A percentile compares a stretch with the other conserved stretches of the same genome.
Evolutionary conservation across 83 land plant genomes (phyloP).

Genomic region (Thuja plicata): DNA sequence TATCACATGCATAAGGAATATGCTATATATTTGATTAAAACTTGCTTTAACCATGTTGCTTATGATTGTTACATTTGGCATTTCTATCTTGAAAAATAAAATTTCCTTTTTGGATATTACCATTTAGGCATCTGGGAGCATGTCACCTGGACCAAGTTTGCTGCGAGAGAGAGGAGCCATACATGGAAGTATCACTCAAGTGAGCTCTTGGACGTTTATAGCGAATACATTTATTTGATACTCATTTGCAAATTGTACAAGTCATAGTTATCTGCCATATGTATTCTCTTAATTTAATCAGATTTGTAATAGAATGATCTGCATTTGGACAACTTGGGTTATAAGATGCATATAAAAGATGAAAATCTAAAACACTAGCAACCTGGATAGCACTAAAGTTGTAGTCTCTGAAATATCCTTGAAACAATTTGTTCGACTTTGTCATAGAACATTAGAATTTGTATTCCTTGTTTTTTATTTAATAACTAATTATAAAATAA

Average conservation of each 20-base stretch:
- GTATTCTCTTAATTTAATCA: background rate
- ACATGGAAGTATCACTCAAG: constrained; percentile 94
- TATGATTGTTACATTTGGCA: constrained; percentile 13
- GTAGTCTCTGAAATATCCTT: background rate
- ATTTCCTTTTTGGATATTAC: background rate
- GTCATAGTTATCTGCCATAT: background rate
- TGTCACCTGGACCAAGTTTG: constrained; percentile 79
- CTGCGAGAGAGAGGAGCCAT: constrained; percentile 90
- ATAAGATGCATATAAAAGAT: background rate
- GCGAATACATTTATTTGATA: background rate
- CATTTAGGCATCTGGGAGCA: constrained; percentile 81
- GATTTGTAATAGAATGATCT: background rate
- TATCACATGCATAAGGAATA: background rate
- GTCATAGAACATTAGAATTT: constrained; percentile 5
- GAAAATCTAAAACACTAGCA: background rate
- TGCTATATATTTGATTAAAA: background rate
- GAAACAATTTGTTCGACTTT: background rate
- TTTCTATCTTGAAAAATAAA: background rate
- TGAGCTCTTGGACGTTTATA: constrained; percentile 24
- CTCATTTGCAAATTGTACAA: background rate
- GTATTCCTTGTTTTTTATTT: background rate
- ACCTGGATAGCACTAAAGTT: background rate
- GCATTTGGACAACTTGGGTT: background rate
- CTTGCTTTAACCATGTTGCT: too few species aligned
- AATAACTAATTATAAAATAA: background rate